Conservation (phyloP, 768 basidiomycete genomes). For the Chalciporus sphaerocephalus region DNA sequence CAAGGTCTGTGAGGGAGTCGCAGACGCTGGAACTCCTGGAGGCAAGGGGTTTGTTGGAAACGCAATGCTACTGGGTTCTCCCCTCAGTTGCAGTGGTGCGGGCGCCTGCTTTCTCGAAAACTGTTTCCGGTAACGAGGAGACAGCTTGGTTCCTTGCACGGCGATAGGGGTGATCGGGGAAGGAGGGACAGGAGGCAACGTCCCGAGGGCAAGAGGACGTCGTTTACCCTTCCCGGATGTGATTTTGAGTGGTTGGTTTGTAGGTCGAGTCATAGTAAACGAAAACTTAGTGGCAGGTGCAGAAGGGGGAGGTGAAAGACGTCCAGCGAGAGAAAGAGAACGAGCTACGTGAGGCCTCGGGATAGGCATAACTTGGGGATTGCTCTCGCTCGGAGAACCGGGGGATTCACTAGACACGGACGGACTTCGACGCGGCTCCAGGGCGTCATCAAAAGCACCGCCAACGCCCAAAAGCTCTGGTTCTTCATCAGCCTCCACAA, state of each 20-base stretch:
- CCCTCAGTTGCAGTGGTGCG: constrained; percentile 51
- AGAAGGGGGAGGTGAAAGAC: constrained; percentile 39
- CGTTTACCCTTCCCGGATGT: constrained; percentile 52
- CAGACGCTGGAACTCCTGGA: constrained; percentile 25
- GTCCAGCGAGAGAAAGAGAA: constrained; percentile 6
- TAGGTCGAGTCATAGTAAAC: constrained; percentile 42
- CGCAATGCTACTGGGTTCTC: constrained; percentile 22
- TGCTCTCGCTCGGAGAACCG: constrained; percentile 33
- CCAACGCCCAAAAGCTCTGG: constrained; percentile 64
- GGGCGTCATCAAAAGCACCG: constrained; percentile 51
- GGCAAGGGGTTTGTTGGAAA: constrained; percentile 24
- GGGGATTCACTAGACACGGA: constrained; percentile 34
- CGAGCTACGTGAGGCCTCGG: constrained; percentile 19
- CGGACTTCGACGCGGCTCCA: constrained; percentile 33
- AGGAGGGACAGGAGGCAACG: constrained; percentile 67
- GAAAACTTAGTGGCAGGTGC: constrained; percentile 57
- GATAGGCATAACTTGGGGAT: constrained; percentile 16
- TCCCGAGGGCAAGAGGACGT: constrained; percentile 56
- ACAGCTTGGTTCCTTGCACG: constrained; percentile 27
- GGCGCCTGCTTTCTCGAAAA: constrained; percentile 53
- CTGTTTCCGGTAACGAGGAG: constrained; percentile 43
- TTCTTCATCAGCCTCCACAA: constrained; percentile 82
- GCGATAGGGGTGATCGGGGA: constrained; percentile 59
- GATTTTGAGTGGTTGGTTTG: constrained; percentile 48
- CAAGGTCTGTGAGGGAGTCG: constrained; percentile 73